phyloP scores from a whole-genome alignment of 208 protist species.

The Herpetomonas tarakana region DNA sequence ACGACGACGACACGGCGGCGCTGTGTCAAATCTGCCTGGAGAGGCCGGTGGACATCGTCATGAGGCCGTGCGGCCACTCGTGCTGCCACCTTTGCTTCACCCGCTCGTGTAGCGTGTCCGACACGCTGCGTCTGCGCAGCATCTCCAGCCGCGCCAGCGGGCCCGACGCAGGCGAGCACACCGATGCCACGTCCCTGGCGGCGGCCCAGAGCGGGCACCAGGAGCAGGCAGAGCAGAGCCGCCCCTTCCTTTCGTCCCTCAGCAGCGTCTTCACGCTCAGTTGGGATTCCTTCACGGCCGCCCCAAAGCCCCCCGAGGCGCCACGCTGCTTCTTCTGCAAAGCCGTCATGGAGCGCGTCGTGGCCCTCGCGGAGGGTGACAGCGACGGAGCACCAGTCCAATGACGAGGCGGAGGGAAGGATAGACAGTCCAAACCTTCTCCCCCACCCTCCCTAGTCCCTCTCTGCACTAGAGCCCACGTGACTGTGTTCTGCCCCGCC shows the following conservation, averaged over 20 bases:
- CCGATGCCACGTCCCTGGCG: too few relatives aligned
- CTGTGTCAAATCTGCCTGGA: constrained; percentile 24
- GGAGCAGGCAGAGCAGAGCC: too few relatives aligned
- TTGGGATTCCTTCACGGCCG: neutral
- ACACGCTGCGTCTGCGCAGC: neutral
- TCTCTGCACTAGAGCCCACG: too few relatives aligned
- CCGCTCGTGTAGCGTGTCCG: constrained; percentile 9
- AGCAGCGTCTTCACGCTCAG: neutral
- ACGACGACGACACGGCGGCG: neutral
- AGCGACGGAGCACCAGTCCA: neutral
- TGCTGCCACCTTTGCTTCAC: constrained; percentile 22
- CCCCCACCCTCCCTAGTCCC: too few relatives aligned
- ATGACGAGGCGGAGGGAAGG: too few relatives aligned
- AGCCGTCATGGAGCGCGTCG: constrained; percentile 10
- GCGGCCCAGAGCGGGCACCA: too few relatives aligned
- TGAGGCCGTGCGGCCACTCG: constrained; percentile 25
- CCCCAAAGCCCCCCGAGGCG: neutral
- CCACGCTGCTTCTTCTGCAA: constrained; percentile 37
- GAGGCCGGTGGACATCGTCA: constrained; percentile 5
- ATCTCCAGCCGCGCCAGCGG: too few relatives aligned
- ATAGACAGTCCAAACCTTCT: too few relatives aligned
- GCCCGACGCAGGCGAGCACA: too few relatives aligned
- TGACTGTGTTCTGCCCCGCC: too few relatives aligned
- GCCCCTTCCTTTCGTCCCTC: too few relatives aligned
- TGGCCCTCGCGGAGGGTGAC: neutral